Percentiles rank a stretch among this genome's conserved stretches.
Conservation (phyloP, 306 rosid species). For the Malus asiatica region DNA sequence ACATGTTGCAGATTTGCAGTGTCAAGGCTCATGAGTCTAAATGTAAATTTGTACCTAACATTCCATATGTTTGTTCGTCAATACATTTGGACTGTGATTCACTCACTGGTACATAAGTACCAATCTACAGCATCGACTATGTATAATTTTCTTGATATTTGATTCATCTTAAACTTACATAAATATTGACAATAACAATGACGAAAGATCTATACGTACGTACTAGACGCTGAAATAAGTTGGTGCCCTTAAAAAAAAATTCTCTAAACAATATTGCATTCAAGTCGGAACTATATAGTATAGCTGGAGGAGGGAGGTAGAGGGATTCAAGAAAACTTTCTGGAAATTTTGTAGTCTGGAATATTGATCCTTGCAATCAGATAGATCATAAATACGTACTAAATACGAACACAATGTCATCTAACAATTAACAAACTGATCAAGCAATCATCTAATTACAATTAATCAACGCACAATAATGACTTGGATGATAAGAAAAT, state of each 20-base stretch:
- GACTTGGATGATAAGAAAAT: neutral
- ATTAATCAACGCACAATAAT: neutral
- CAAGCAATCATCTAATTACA: neutral
- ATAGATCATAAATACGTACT: neutral
- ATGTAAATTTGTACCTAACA: neutral
- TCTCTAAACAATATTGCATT: neutral
- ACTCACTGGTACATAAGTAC: neutral
- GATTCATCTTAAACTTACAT: neutral
- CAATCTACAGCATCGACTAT: neutral
- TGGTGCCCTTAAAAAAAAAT: neutral
- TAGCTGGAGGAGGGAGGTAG: neutral
- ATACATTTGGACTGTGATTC: neutral
- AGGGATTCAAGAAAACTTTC: neutral
- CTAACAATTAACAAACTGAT: neutral
- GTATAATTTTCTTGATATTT: neutral
- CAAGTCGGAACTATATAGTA: neutral
- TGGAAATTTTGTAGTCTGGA: neutral
- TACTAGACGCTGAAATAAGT: neutral
- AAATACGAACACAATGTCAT: neutral
- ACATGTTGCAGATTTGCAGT: neutral
- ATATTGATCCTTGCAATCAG: neutral
- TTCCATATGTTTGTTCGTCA: neutral
- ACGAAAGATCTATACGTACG: too few relatives aligned
- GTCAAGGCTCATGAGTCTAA: neutral
- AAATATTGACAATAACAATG: neutral